Evolutionary conservation across 495 filamentous ascomycete genomes (phyloP).

Genomic region (Penicillium manginii): DNA sequence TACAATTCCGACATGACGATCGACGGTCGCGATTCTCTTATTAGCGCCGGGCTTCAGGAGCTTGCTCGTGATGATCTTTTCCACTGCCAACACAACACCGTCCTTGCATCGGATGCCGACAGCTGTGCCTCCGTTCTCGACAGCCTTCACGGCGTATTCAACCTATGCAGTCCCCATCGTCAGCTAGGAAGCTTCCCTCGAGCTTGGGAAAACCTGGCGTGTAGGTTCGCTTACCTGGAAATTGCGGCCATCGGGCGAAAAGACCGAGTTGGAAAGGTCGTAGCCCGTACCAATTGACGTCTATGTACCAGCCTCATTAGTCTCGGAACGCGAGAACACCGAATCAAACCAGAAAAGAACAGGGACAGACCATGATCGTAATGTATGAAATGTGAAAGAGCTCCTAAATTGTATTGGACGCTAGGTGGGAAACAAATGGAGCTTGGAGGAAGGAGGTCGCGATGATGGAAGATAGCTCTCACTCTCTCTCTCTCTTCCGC

Average conservation of each 20-base stretch:
- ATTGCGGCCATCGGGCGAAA: constrained; percentile 97
- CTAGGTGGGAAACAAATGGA: constrained; percentile 10
- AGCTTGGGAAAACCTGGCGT: neutral
- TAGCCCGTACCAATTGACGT: constrained; percentile 99
- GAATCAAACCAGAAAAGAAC: constrained; percentile 5
- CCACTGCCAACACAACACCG: constrained; percentile 92
- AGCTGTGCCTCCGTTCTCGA: constrained; percentile 96
- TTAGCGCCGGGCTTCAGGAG: constrained; percentile 91
- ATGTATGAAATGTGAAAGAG: constrained; percentile 13
- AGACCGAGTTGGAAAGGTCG: constrained; percentile 98
- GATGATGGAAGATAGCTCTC: constrained; percentile 22
- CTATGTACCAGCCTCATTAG: constrained; percentile 50
- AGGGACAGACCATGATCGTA: constrained; percentile 42
- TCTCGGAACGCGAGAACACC: no score
- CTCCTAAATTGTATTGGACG: neutral
- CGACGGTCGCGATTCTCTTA: constrained; percentile 93
- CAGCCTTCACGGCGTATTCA: constrained; percentile 97
- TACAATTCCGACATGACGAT: constrained; percentile 93
- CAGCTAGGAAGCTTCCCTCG: no score
- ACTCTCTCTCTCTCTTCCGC: no score
- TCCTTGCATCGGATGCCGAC: constrained; percentile 97
- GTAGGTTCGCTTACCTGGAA: constrained; percentile 69
- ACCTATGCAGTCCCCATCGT: constrained; percentile 64
- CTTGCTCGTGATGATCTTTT: constrained; percentile 96
- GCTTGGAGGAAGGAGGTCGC: constrained; percentile 9